These are phyloP conservation scores for Aspergillus aculeatinus DNA, from an alignment of 2,329 filamentous ascomycete species.

Conservation along the genomic window DNA sequence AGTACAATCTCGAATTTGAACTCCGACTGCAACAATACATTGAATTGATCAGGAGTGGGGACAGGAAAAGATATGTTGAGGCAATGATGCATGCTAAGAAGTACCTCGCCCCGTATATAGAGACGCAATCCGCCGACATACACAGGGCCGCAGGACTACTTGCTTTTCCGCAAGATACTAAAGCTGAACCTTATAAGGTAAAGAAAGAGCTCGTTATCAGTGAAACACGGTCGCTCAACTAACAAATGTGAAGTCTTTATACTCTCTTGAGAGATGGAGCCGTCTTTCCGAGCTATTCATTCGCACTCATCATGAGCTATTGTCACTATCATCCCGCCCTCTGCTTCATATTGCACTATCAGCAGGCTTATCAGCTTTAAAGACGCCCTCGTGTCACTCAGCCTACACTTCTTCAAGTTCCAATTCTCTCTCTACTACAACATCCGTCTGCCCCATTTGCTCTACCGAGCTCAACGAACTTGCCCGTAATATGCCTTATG, in stretches of 20 bases:
- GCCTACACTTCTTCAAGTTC: conserved; percentile 57
- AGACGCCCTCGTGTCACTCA: conserved; percentile 90
- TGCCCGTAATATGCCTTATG: conserved; percentile 84
- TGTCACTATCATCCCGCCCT: conserved; percentile 77
- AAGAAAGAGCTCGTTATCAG: conserved; percentile 12
- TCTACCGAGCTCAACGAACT: conserved; percentile 92
- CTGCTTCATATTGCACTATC: conserved; percentile 88
- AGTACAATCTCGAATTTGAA: conserved; percentile 88
- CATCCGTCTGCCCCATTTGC: conserved; percentile 90
- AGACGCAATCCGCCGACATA: conserved; percentile 68
- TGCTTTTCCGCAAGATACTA: conserved; percentile 66
- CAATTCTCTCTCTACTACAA: conserved; percentile 57
- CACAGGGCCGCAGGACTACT: conserved; percentile 75
- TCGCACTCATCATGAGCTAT: conserved; percentile 79
- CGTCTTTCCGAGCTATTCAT: conserved; percentile 78
- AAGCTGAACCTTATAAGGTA: conserved; percentile 61
- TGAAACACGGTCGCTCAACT: not conserved
- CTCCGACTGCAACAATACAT: conserved; percentile 93
- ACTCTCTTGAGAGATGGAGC: conserved; percentile 70
- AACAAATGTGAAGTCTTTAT: conserved; percentile 59
- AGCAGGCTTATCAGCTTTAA: conserved; percentile 88
- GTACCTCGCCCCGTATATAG: conserved; percentile 69
- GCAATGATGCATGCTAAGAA: conserved; percentile 81
- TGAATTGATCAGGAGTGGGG: conserved; percentile 73
- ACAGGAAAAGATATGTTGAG: conserved; percentile 66